These are phyloP conservation scores for Linum usitatissimum DNA, from an alignment of 345 rosid species.

Conservation along the genomic window DNA sequence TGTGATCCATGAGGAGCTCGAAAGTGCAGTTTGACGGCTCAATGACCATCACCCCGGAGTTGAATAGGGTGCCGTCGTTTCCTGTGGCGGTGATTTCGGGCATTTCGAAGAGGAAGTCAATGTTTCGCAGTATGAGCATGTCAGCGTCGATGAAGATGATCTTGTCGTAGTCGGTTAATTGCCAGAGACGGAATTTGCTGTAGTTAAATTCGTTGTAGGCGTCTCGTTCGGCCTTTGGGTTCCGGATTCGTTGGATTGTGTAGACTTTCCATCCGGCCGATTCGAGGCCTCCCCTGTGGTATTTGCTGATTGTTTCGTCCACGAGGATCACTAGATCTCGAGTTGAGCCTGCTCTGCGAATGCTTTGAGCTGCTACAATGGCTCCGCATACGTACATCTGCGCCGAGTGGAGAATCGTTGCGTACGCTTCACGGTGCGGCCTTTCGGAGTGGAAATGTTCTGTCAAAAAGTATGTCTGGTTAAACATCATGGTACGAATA, in stretches of 20 bases:
- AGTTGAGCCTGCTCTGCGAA: slow-evolving; percentile 81
- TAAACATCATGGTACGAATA: background rate
- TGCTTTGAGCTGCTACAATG: slow-evolving; percentile 75
- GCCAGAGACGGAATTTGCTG: slow-evolving; percentile 93
- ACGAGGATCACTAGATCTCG: slow-evolving; percentile 82
- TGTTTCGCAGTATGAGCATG: slow-evolving; percentile 73
- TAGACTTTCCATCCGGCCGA: slow-evolving; percentile 86
- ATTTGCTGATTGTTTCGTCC: slow-evolving; percentile 56
- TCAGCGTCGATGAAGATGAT: slow-evolving; percentile 88
- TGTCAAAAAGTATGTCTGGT: slow-evolving; percentile 17
- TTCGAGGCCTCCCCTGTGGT: slow-evolving; percentile 59
- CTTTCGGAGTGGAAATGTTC: slow-evolving; percentile 56
- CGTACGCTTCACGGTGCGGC: slow-evolving; percentile 64
- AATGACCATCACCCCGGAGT: slow-evolving; percentile 79
- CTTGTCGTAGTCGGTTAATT: slow-evolving; percentile 69
- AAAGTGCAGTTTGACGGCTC: slow-evolving; percentile 83
- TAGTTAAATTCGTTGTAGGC: slow-evolving; percentile 91
- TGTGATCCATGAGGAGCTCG: slow-evolving; percentile 71
- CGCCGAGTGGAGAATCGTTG: slow-evolving; percentile 83
- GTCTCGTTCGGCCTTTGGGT: slow-evolving; percentile 63
- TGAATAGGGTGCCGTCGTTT: slow-evolving; percentile 68
- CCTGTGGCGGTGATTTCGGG: slow-evolving; percentile 80
- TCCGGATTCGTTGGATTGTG: slow-evolving; percentile 66
- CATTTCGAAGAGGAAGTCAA: slow-evolving; percentile 76
- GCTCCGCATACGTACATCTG: slow-evolving; percentile 80